phyloP scores from a whole-genome alignment of 2,329 filamentous ascomycete species.

The Acephala macrosclerotiorum region DNA sequence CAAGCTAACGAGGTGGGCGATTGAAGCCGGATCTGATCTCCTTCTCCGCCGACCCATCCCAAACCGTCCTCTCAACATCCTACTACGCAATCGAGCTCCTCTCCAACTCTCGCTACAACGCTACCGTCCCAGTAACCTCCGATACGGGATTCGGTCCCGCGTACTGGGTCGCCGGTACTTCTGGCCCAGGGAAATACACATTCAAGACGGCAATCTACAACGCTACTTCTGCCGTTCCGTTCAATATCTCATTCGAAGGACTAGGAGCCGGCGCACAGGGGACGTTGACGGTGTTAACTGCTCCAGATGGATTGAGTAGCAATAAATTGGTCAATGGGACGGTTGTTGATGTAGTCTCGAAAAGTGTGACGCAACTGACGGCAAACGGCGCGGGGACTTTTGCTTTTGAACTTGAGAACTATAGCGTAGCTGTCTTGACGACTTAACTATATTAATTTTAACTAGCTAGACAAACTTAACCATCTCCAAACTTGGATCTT shows the following conservation, averaged over 20 bases:
- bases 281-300: conserved; percentile 54
- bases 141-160: conserved; percentile 50
- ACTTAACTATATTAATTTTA: conserved; percentile 16
- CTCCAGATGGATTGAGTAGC: conserved; percentile 27
- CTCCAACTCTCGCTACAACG: conserved; percentile 52
- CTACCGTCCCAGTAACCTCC: conserved; percentile 53
- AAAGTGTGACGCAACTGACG: conserved; percentile 19
- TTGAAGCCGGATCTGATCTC: conserved; percentile 40
- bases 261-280: conserved; percentile 48
- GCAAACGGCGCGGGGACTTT: conserved; percentile 29
- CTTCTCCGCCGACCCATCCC: conserved; percentile 48
- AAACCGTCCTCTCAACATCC: conserved; percentile 58
- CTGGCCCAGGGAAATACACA: conserved; percentile 50
- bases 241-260: conserved; percentile 55
- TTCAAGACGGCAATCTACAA: conserved; percentile 63
- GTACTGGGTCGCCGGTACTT: conserved; percentile 57
- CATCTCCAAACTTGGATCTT: too few relatives aligned
- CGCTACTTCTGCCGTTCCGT: conserved; percentile 54
- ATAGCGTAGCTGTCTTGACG: conserved; percentile 36
- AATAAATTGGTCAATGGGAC: conserved; percentile 25
- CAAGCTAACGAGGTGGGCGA: conserved; percentile 6
- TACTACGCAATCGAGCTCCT: conserved; percentile 60
- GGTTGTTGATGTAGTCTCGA: conserved; percentile 27
- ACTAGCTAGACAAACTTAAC: too few relatives aligned
- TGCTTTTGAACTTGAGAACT: conserved; percentile 34